These are phyloP conservation scores for Hippophae gyantsensis DNA, from an alignment of 306 rosid species.

Conservation along the genomic window DNA sequence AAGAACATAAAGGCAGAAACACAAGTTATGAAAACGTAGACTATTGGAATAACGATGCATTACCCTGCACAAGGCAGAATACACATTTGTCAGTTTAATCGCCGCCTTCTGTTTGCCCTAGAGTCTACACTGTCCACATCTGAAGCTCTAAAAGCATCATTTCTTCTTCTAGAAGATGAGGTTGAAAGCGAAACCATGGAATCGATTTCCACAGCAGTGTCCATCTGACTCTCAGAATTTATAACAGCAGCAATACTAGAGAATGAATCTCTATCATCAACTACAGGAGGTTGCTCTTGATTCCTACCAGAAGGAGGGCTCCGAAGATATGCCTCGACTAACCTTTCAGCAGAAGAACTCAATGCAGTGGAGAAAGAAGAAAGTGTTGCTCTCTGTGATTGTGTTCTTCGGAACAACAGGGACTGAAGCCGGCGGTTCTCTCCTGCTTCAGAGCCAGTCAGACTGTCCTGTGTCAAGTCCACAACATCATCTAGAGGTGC, in stretches of 20 bases:
- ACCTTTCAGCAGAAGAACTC: slow-evolving; percentile 49
- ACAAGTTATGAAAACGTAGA: too few relatives aligned
- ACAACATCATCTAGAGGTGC: slow-evolving; percentile 42
- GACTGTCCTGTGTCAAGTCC: slow-evolving; percentile 42
- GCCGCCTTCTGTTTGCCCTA: slow-evolving; percentile 75
- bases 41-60: too few relatives aligned
- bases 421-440: slow-evolving; percentile 47
- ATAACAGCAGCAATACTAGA: slow-evolving; percentile 88
- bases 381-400: slow-evolving; percentile 45
- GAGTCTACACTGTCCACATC: slow-evolving; percentile 94
- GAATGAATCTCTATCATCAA: slow-evolving; percentile 85
- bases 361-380: slow-evolving; percentile 52
- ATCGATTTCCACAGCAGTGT: slow-evolving; percentile 83
- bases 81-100: slow-evolving; percentile 41
- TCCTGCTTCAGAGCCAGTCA: slow-evolving; percentile 33
- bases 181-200: slow-evolving; percentile 84
- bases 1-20: too few relatives aligned
- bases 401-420: slow-evolving; percentile 46
- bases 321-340: slow-evolving; percentile 55
- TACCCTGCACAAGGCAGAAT: too few relatives aligned
- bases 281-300: slow-evolving; percentile 62
- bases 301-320: slow-evolving; percentile 39
- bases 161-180: slow-evolving; percentile 85
- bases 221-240: slow-evolving; percentile 79
- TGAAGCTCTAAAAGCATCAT: slow-evolving; percentile 58